phyloP scores from a whole-genome alignment of 495 filamentous ascomycete genomes.

The Hypoxylon lenormandii region DNA sequence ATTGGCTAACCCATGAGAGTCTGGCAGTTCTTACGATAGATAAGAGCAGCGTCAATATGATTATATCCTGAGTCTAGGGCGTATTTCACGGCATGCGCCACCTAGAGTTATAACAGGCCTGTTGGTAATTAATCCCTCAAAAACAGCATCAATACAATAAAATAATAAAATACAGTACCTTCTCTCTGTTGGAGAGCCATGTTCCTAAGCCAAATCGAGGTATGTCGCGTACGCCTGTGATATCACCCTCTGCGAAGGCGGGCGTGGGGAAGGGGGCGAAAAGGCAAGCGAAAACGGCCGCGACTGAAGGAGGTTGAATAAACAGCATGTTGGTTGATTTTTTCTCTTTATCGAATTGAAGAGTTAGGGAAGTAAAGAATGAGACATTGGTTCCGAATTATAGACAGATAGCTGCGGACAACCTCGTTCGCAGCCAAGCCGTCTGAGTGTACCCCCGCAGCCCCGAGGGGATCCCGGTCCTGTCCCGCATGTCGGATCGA shows the following conservation, averaged over 20 bases:
- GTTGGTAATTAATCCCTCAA: too few relatives aligned
- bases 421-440: not conserved
- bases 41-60: slow-evolving; percentile 65
- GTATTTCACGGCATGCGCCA: slow-evolving; percentile 47
- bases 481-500: slow-evolving; percentile 3
- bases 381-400: not conserved
- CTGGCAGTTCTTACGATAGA: slow-evolving; percentile 26
- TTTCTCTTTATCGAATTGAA: not conserved
- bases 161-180: slow-evolving; percentile 20
- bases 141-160: too few relatives aligned
- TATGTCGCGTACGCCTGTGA: slow-evolving; percentile 47
- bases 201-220: slow-evolving; percentile 66
- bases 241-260: slow-evolving; percentile 2
- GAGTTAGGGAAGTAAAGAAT: not conserved
- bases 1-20: not conserved
- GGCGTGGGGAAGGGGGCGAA: slow-evolving; percentile 3
- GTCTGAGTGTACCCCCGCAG: not conserved
- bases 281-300: not conserved
- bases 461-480: not conserved
- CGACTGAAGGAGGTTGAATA: not conserved
- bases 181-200: slow-evolving; percentile 50
- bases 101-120: too few relatives aligned
- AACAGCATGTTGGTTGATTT: slow-evolving; percentile 11
- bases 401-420: not conserved
- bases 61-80: slow-evolving; percentile 67